A percentile compares a stretch with the other conserved stretches of the same genome.
Evolutionary conservation across 331 rosid species (phyloP).

Genomic region (Saraca asoca): DNA sequence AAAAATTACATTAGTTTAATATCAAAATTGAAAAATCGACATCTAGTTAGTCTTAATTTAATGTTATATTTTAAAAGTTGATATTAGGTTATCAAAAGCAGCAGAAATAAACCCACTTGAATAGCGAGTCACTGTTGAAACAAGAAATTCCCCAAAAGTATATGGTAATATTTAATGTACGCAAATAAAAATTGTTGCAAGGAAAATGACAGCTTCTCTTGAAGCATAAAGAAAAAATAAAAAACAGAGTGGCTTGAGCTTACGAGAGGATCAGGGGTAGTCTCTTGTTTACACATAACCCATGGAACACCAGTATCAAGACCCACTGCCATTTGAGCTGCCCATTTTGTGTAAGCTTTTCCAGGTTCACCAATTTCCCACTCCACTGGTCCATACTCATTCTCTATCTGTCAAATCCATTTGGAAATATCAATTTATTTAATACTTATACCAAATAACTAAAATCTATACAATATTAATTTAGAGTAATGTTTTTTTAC

Average conservation of each 20-base stretch:
- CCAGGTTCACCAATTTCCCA: slow-evolving; percentile 92
- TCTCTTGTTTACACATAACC: slow-evolving; percentile 99
- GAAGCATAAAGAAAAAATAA: neutral
- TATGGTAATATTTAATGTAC: no score
- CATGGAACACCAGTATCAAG: slow-evolving; percentile 88
- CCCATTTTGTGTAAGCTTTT: slow-evolving; percentile 87
- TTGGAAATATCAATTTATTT: neutral
- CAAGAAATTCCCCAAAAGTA: no score
- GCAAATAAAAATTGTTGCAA: neutral
- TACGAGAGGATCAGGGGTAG: slow-evolving; percentile 95
- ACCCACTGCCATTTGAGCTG: slow-evolving; percentile 87
- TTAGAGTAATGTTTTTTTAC: slow-evolving; percentile 33
- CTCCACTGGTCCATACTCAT: slow-evolving; percentile 92
- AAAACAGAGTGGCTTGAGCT: slow-evolving; percentile 29
- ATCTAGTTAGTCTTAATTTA: no score
- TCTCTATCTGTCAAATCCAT: slow-evolving; percentile 69
- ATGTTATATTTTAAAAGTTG: no score
- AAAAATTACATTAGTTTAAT: no score
- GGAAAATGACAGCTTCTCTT: neutral
- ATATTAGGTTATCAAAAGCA: no score
- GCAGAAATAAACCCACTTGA: no score
- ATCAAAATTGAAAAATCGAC: no score
- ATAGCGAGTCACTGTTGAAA: no score
- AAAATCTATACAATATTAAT: neutral
- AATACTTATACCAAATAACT: no score